These are phyloP conservation scores for Boletus rubroflammeus DNA, from an alignment of 768 basidiomycete genomes.

Conservation along the genomic window DNA sequence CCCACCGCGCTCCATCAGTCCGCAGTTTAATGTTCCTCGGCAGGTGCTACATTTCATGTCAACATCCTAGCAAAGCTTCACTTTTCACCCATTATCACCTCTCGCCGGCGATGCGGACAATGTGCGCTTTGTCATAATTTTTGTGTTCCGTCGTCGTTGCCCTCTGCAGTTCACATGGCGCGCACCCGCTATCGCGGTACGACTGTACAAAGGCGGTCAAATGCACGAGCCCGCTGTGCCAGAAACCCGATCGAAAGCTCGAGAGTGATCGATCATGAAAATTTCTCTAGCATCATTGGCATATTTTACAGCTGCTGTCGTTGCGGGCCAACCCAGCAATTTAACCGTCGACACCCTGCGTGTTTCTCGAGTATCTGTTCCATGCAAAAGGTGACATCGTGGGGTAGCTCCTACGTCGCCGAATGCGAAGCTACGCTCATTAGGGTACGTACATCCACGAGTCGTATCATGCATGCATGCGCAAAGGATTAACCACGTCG, in stretches of 20 bases:
- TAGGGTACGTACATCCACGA: neutral
- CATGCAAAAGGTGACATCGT: neutral
- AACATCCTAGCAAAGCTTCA: neutral
- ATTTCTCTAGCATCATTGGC: neutral
- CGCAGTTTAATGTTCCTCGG: neutral
- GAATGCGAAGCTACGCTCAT: neutral
- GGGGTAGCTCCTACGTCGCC: neutral
- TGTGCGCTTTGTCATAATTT: neutral
- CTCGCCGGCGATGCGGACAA: neutral
- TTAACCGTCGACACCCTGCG: neutral
- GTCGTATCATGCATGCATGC: no score
- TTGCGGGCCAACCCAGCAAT: neutral
- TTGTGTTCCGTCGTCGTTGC: neutral
- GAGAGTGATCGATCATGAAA: neutral
- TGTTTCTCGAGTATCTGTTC: neutral
- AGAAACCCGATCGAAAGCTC: neutral
- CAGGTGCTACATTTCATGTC: neutral
- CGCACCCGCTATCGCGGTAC: neutral
- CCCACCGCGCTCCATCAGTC: neutral
- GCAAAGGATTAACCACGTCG: neutral
- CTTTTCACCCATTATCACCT: neutral
- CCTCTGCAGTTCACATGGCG: neutral
- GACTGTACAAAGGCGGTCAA: neutral
- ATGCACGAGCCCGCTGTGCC: neutral
- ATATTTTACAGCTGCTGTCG: neutral